Evolutionary conservation across 768 basidiomycete genomes (phyloP).

Genomic region (Termitomyces sp.): DNA sequence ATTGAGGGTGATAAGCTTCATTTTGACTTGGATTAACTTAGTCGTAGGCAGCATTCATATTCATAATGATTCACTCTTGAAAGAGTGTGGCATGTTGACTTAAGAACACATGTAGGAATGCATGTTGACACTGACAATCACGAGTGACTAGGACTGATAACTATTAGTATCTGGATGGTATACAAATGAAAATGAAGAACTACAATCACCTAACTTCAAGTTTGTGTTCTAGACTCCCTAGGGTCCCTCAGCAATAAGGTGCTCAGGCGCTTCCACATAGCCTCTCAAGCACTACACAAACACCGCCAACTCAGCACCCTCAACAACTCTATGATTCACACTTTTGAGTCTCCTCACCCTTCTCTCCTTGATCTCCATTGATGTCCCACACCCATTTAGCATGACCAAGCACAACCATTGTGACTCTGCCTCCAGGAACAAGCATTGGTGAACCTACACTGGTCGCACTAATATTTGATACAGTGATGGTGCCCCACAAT

Average conservation of each 20-base stretch:
- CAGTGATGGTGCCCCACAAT: conserved; percentile 75
- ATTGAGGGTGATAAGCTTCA: too few species aligned
- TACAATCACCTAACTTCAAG: not conserved
- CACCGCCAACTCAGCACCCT: conserved; percentile 86
- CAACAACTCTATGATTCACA: conserved; percentile 84
- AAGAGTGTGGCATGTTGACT: too few species aligned
- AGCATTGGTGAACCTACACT: conserved; percentile 72
- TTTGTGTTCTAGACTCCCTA: conserved; percentile 18
- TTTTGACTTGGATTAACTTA: too few species aligned
- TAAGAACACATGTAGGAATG: too few species aligned
- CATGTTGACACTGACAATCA: too few species aligned
- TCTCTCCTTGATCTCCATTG: conserved; percentile 37
- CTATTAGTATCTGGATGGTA: too few species aligned
- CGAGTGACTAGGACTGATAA: too few species aligned
- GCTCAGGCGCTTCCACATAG: conserved; percentile 73
- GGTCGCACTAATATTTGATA: conserved; percentile 82
- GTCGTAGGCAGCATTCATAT: too few species aligned
- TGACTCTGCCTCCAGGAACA: conserved; percentile 79
- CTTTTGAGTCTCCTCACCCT: conserved; percentile 52
- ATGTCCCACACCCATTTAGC: conserved; percentile 80
- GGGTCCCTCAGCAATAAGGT: conserved; percentile 57
- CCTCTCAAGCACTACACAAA: conserved; percentile 84
- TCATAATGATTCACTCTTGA: too few species aligned
- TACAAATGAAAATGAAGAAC: not conserved
- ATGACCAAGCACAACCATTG: conserved; percentile 78